Evolutionary conservation across 176 grass and related monocot genomes (phyloP).

Genomic region (Oryza nivara): DNA sequence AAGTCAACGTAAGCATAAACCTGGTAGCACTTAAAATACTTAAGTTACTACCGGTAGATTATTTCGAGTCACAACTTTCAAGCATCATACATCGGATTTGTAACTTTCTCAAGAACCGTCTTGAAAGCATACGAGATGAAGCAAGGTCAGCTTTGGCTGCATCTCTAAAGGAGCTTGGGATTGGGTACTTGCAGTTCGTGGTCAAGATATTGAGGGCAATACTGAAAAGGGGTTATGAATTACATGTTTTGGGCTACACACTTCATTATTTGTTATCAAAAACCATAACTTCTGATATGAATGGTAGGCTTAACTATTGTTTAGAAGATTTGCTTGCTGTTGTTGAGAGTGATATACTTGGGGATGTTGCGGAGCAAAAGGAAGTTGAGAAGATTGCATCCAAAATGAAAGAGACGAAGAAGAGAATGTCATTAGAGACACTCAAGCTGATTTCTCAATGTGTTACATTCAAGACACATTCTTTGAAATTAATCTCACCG

Average conservation of each 20-base stretch:
- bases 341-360: slow-evolving; percentile 80
- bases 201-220: slow-evolving; percentile 88
- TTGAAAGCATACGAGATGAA: slow-evolving; percentile 89
- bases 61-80: slow-evolving; percentile 87
- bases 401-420: slow-evolving; percentile 99
- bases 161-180: slow-evolving; percentile 86
- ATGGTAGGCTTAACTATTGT: slow-evolving; percentile 91
- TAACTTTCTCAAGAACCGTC: slow-evolving; percentile 84
- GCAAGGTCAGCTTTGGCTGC: slow-evolving; percentile 87
- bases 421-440: slow-evolving; percentile 90
- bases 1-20: slow-evolving; percentile 83
- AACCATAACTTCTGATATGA: slow-evolving; percentile 43
- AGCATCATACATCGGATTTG: slow-evolving; percentile 84
- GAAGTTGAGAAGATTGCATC: slow-evolving; percentile 94
- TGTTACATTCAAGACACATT: slow-evolving; percentile 84
- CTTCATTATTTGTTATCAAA: slow-evolving; percentile 86
- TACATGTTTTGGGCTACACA: slow-evolving; percentile 96
- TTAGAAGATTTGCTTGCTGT: slow-evolving; percentile 78
- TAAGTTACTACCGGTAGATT: slow-evolving; percentile 78
- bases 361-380: slow-evolving; percentile 92
- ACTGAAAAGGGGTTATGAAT: slow-evolving; percentile 91
- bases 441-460: slow-evolving; percentile 75
- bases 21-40: slow-evolving; percentile 90
- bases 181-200: slow-evolving; percentile 83
- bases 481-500: slow-evolving; percentile 70